Evolutionary conservation across 148 eudicot genomes (phyloP).

Genomic region (Rhododendron mucronatum): DNA sequence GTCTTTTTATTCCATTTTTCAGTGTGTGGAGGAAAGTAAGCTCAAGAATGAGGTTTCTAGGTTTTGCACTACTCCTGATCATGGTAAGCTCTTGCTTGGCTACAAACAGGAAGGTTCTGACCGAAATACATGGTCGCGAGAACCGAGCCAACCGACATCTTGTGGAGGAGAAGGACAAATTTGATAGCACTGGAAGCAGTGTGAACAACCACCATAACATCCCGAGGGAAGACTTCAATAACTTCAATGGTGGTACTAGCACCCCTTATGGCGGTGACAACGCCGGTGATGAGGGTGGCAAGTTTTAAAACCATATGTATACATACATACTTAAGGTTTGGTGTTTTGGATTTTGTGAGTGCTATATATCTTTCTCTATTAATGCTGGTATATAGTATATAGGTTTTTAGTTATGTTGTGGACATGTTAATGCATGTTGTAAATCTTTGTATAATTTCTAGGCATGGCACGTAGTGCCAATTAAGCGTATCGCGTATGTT

Average conservation of each 20-base stretch:
- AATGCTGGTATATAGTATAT: not conserved
- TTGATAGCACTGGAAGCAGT: not conserved
- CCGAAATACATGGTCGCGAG: not conserved
- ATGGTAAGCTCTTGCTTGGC: constrained; percentile 13
- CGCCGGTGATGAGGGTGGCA: not conserved
- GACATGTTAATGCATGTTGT: not conserved
- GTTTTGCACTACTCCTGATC: not conserved
- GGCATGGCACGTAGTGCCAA: not conserved
- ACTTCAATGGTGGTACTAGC: not conserved
- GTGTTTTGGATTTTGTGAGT: not conserved
- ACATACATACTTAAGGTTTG: not conserved
- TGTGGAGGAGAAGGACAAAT: not conserved
- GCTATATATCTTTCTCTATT: not conserved
- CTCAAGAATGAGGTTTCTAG: constrained; percentile 11
- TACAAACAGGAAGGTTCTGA: not conserved
- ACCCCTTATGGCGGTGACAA: not conserved
- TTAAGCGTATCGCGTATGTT: not conserved
- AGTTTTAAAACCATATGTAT: not conserved
- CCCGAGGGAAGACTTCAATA: constrained; percentile 20
- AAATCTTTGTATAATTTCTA: not conserved
- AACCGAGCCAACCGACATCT: not conserved
- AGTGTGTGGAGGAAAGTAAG: not conserved
- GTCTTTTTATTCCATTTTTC: not conserved
- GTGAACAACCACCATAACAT: constrained; percentile 20
- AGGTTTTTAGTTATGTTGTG: not conserved